phyloP scores from a whole-genome alignment of 148 eudicot genomes.

The Pharnaceum exiguum region DNA sequence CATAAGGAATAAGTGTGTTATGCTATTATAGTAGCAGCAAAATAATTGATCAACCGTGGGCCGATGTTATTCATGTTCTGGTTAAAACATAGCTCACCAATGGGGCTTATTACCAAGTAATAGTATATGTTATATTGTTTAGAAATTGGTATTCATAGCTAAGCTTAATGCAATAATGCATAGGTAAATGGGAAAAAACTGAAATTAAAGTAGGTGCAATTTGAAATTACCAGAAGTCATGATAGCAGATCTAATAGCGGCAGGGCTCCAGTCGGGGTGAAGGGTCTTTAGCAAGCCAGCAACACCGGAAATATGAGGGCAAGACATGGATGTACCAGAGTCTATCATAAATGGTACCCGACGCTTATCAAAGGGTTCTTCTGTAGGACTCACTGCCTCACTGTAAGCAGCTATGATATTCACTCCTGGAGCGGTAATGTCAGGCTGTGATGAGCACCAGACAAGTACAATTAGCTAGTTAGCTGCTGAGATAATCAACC shows the following conservation, averaged over 20 bases:
- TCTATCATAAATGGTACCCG: slow-evolving; percentile 28
- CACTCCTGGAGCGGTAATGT: slow-evolving; percentile 61
- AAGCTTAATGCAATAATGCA: not conserved
- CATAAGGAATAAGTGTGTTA: too few relatives aligned
- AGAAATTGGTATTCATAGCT: too few relatives aligned
- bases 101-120: too few relatives aligned
- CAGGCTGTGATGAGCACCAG: slow-evolving; percentile 33
- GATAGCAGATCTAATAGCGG: slow-evolving; percentile 62
- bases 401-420: slow-evolving; percentile 53
- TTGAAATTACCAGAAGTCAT: slow-evolving; percentile 55
- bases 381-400: slow-evolving; percentile 23
- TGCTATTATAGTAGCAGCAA: too few relatives aligned
- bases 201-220: too few relatives aligned
- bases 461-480: not conserved
- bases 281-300: slow-evolving; percentile 57
- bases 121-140: too few relatives aligned
- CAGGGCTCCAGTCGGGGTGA: slow-evolving; percentile 61
- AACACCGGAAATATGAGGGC: slow-evolving; percentile 59
- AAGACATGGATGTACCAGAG: slow-evolving; percentile 75
- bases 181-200: not conserved
- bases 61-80: too few relatives aligned
- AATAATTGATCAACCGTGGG: too few relatives aligned
- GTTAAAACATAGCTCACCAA: too few relatives aligned
- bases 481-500: too few relatives aligned
- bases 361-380: slow-evolving; percentile 24